Evolutionary conservation across 352 stramenopile species (phyloP).

Genomic region (Blastocystis sp.): DNA sequence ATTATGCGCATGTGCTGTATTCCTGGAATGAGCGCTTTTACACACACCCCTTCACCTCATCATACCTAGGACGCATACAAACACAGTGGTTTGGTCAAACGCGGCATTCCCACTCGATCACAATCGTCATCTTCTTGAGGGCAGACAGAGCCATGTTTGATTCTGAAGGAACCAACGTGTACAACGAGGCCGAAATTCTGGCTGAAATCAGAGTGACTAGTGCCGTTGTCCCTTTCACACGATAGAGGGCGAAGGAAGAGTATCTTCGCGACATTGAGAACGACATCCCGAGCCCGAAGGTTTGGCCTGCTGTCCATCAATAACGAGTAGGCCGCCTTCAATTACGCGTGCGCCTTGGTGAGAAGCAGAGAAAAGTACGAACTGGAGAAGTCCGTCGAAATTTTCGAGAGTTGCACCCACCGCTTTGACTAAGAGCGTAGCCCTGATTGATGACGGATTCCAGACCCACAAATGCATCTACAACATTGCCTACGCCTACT

Average conservation of each 20-base stretch:
- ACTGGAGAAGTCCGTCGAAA: conserved; percentile 41
- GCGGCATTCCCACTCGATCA: too few relatives aligned
- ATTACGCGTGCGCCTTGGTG: conserved; percentile 39
- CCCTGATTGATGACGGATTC: conserved; percentile 38
- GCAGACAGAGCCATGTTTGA: conserved; percentile 17
- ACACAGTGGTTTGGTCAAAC: too few relatives aligned
- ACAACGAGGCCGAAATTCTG: conserved; percentile 23
- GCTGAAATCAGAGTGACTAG: conserved; percentile 6
- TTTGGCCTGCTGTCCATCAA: not conserved
- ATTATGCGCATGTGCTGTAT: too few relatives aligned
- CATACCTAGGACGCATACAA: too few relatives aligned
- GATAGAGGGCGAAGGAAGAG: conserved; percentile 34
- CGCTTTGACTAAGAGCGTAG: not conserved
- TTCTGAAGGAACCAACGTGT: conserved; percentile 36
- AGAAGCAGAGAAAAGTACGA: conserved; percentile 24
- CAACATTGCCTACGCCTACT: conserved; percentile 46
- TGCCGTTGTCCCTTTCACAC: not conserved
- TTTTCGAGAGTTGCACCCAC: not conserved
- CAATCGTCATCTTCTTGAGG: too few relatives aligned
- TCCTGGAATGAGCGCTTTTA: too few relatives aligned
- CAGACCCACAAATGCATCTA: conserved; percentile 53
- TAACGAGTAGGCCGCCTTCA: conserved; percentile 25
- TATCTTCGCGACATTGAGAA: conserved; percentile 61
- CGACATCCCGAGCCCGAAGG: conserved; percentile 33
- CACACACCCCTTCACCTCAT: too few relatives aligned